Evolutionary conservation across 352 stramenopile species (phyloP), one percentile per base, ranked within the genome.

Genomic region (Phytopythium sindhum): DNA sequence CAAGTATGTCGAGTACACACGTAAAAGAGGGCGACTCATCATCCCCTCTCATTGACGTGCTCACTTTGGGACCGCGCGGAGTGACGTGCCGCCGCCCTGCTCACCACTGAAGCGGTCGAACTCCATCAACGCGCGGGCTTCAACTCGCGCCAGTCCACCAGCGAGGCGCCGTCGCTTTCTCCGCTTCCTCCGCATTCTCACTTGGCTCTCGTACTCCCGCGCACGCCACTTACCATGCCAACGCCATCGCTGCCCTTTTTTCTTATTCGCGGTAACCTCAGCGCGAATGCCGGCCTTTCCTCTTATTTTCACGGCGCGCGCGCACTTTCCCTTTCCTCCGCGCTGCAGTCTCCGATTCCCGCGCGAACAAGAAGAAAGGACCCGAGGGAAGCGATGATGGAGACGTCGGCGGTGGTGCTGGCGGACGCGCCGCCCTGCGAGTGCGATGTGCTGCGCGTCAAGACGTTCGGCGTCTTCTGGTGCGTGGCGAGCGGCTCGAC

Each of bases 401-500:
- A 7, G 21, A 51, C n/a, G 44, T 7, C 21, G 44, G 44, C 7
- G 21, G 17, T 17, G 42, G n/a, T 23, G 44, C 1, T 28, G 44
- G 44, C 47, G 47, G 47, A 53, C 23, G 51, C 31, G 31, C 52
- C 37, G 52, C 52, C 52, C 2, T 45, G 52, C 52, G 52, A 42
- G 52, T 47, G 52, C 52, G 31, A 42, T 9, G 52, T 58, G 52
- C 52, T 58, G 33, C 52, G 33, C 29, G 52, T 58, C 52, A 58
- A 58, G 52, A 58, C 52, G 6, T 26, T 11, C 52, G 52, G 52
- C 19, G n/a, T 58, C 52, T 58, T 58, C 31, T 58, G 52, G 52
- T 58, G 52, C 31, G 31, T 57, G 15, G 50, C 50, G 23, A 15
- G 24, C 6, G 4, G 15, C 1, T 23, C 26, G 28, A 2, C 15